A percentile compares a stretch with the other conserved stretches of the same genome.
Evolutionary conservation across 2,329 filamentous ascomycete species (phyloP).

Genomic region (Paecilomyces niveus): DNA sequence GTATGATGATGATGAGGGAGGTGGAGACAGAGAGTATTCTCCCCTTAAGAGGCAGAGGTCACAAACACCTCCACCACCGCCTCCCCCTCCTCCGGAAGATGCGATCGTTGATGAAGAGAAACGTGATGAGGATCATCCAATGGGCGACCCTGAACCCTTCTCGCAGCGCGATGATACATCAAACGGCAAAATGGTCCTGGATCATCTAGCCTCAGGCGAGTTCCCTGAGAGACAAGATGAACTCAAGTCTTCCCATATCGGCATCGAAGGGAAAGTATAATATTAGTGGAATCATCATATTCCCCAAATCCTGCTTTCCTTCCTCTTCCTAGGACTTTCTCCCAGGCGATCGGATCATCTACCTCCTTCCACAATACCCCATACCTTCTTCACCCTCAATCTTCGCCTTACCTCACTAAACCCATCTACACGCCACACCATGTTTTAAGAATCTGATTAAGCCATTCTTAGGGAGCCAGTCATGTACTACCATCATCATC

Average conservation of each 20-base stretch:
- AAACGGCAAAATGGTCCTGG: neutral
- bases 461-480: neutral
- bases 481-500: constrained; percentile 3
- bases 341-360: no score
- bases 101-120: constrained; percentile 9
- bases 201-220: neutral
- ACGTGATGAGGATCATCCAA: constrained; percentile 6
- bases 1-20: constrained; percentile 11
- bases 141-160: neutral
- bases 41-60: constrained; percentile 11
- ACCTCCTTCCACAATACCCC: neutral
- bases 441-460: neutral
- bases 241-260: constrained; percentile 13
- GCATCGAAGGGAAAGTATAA: constrained; percentile 18
- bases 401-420: neutral
- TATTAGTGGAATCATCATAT: neutral
- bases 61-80: constrained; percentile 20
- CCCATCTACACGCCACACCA: neutral
- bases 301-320: no score
- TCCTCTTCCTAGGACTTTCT: no score
- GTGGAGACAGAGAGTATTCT: constrained; percentile 6
- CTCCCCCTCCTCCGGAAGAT: constrained; percentile 23
- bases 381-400: neutral
- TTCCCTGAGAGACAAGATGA: constrained; percentile 1
- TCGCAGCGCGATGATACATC: neutral